A percentile compares a stretch with the other conserved stretches of the same genome.
Evolutionary conservation across 106 monocot genomes (phyloP).

Genomic region (Dendrobium catenatum): DNA sequence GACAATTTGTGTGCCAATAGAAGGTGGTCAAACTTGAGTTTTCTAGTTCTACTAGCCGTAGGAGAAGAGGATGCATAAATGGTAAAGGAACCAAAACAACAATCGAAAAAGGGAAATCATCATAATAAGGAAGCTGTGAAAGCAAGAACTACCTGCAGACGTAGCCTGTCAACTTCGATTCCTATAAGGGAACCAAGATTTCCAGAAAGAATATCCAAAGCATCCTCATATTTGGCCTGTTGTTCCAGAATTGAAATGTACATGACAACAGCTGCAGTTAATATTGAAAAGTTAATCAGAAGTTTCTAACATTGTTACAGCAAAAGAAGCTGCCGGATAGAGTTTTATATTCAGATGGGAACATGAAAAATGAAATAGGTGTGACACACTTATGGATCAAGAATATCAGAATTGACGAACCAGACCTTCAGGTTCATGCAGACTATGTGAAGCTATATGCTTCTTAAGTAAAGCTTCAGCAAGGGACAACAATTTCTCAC

Average conservation of each 20-base stretch:
- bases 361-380: background rate
- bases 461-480: slow-evolving; percentile 91
- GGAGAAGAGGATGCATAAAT: background rate
- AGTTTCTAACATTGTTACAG: background rate
- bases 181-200: slow-evolving; percentile 74
- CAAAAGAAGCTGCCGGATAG: background rate
- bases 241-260: slow-evolving; percentile 93
- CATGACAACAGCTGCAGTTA: slow-evolving; percentile 60
- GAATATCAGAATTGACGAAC: slow-evolving; percentile 11
- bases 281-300: background rate
- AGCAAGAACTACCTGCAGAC: slow-evolving; percentile 78
- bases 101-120: background rate
- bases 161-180: slow-evolving; percentile 85
- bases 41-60: background rate
- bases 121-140: background rate
- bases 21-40: background rate
- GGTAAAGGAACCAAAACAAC: background rate
- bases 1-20: background rate
- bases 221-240: slow-evolving; percentile 75
- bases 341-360: background rate
- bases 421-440: slow-evolving; percentile 94
- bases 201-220: slow-evolving; percentile 79
- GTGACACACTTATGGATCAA: background rate
- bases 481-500: slow-evolving; percentile 66
- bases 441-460: slow-evolving; percentile 66